A percentile compares a stretch with the other conserved stretches of the same genome.
These are phyloP conservation scores for Hyaloscypha variabilis DNA, from an alignment of 495 filamentous ascomycete genomes.

Conservation along the genomic window DNA sequence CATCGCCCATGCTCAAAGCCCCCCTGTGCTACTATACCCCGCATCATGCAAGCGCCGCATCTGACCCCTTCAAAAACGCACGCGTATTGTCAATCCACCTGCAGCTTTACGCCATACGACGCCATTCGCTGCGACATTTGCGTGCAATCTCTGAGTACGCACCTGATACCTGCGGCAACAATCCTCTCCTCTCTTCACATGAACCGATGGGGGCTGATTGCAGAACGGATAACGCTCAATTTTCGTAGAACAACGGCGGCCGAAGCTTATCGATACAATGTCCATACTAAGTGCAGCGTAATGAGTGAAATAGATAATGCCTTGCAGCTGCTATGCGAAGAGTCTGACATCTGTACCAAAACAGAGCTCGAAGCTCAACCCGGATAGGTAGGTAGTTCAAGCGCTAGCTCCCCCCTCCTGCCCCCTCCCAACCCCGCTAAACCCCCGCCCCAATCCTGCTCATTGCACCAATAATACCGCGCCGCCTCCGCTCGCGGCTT, in stretches of 20 bases:
- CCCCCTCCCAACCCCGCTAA: neutral
- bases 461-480: neutral
- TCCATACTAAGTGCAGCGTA: neutral
- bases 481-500: neutral
- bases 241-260: neutral
- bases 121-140: constrained; percentile 13
- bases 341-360: neutral
- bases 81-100: constrained; percentile 3
- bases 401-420: neutral
- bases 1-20: neutral
- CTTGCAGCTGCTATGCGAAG: neutral
- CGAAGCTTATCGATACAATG: neutral
- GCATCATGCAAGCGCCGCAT: neutral
- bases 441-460: neutral
- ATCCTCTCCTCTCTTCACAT: neutral
- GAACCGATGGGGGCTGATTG: neutral
- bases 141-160: constrained; percentile 7
- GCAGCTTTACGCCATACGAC: constrained; percentile 5
- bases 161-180: constrained; percentile 4
- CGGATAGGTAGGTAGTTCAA: no score
- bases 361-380: neutral
- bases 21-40: neutral
- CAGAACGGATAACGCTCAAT: neutral
- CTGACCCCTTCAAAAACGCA: neutral
- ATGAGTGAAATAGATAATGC: neutral